phyloP scores from a whole-genome alignment of 2,329 filamentous ascomycete species.

The Alternaria ventricosa region DNA sequence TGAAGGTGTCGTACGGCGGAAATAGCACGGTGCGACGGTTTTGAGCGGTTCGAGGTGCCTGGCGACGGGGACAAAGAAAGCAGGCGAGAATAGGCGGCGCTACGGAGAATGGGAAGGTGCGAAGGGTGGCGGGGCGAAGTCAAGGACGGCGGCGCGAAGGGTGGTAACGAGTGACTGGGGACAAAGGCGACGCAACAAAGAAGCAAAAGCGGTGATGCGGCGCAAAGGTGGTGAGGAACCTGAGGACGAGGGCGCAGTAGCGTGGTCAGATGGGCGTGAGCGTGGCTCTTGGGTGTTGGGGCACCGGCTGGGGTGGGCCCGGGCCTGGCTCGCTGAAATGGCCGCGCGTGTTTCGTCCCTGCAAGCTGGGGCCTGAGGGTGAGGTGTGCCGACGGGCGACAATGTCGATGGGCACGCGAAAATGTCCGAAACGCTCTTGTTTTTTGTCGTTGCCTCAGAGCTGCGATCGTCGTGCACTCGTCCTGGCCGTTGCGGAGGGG shows the following conservation, averaged over 20 bases:
- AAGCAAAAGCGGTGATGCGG: slow-evolving; percentile 6
- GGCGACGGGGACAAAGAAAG: slow-evolving; percentile 18
- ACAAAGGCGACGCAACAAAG: slow-evolving; percentile 8
- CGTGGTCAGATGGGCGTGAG: slow-evolving; percentile 16
- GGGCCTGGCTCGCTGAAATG: slow-evolving; percentile 12
- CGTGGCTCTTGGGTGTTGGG: slow-evolving; percentile 16
- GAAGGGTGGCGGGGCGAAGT: slow-evolving; percentile 3
- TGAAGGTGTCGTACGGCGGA: neutral
- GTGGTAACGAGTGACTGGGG: slow-evolving; percentile 21
- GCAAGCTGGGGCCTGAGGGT: slow-evolving; percentile 21
- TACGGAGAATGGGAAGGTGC: slow-evolving; percentile 4
- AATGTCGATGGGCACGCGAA: slow-evolving; percentile 5
- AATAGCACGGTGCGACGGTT: slow-evolving; percentile 4
- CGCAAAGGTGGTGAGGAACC: slow-evolving; percentile 1
- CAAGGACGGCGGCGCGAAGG: neutral
- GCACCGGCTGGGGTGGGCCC: slow-evolving; percentile 11
- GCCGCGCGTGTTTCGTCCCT: slow-evolving; percentile 28
- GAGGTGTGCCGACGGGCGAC: slow-evolving; percentile 19
- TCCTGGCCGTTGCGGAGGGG: slow-evolving; percentile 1
- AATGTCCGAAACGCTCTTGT: slow-evolving; percentile 13
- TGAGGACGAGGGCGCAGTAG: slow-evolving; percentile 8
- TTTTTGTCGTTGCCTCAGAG: neutral
- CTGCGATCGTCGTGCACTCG: slow-evolving; percentile 11
- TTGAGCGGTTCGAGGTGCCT: slow-evolving; percentile 2
- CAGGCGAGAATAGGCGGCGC: slow-evolving; percentile 9